Evolutionary conservation across 2,329 filamentous ascomycete species (phyloP), one percentile per base, ranked within the genome.

Genomic region (Curvularia verruculosa): DNA sequence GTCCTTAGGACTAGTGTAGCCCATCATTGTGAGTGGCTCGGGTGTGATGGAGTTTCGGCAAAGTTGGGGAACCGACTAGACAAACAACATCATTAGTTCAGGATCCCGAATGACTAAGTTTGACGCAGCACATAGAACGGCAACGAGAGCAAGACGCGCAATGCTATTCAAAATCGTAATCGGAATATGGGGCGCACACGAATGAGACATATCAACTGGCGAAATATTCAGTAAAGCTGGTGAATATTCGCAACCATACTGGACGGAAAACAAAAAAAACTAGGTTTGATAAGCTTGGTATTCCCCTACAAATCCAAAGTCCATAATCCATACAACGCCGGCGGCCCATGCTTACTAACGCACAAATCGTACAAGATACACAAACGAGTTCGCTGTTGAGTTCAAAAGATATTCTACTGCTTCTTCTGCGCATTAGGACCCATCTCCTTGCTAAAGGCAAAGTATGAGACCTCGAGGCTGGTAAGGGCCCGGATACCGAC

Each of bases 371-470:
- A 53, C 49, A 56, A 12, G 26, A 31, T 37, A 44, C 54, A 29
- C 43, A n/a, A 29, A 56, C 49, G 52, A 53, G 36, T 52, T 48
- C 13, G 13, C 26, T 13, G 19, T 21, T 10, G n/a, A 52, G 21
- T 21, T 13, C 4, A 18, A 51, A 18, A 51, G 28, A 15, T 10
- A 15, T 18, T 21, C 29, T 83, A 84, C 78, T 88, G 84, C 75
- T 87, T 96, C 86, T 93, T 96, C 78, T 96, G 91, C 29, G 89
- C 89, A 36, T 87, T 83, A n/a, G 92, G 91, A 0, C 92, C 91
- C 83, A 92, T 96, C 68, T 97, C 94, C 82, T 96, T 97, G 75
- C 96, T 94, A 74, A 98, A 99, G 1, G 95, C 92, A 61, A 90
- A 92, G 76, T 98, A 98, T 1, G 91, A 90, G 28, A 98, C 91